Evolutionary conservation across 192 early-diverging fungal species (phyloP).

Genomic region (Backusella psychrophila): DNA sequence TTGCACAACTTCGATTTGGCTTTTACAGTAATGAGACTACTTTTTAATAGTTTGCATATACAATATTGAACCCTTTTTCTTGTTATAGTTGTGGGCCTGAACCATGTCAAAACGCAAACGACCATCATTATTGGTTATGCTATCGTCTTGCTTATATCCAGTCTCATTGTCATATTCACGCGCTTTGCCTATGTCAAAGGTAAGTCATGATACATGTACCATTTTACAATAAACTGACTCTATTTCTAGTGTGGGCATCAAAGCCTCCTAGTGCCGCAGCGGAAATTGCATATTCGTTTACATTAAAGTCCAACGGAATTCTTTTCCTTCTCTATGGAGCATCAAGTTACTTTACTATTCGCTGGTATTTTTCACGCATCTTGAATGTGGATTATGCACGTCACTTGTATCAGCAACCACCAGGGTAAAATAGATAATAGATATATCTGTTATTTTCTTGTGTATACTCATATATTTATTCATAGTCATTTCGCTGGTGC

Average conservation of each 20-base stretch:
- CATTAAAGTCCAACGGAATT: not conserved
- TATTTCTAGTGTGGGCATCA: not conserved
- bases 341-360: not conserved
- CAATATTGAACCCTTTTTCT: too few relatives aligned
- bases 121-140: not conserved
- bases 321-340: not conserved
- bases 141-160: not conserved
- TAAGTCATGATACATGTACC: not conserved
- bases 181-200: not conserved
- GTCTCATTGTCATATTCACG: not conserved
- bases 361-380: constrained; percentile 3
- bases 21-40: not conserved
- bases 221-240: not conserved
- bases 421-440: constrained; percentile 12
- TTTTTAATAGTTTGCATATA: too few relatives aligned
- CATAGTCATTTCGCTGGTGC: constrained; percentile 20
- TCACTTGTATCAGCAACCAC: constrained; percentile 3
- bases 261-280: not conserved
- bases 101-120: not conserved
- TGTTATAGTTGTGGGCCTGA: not conserved
- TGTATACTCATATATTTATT: not conserved
- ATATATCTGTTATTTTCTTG: not conserved
- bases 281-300: not conserved
- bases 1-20: not conserved
- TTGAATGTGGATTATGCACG: not conserved